A percentile compares a stretch with the other conserved stretches of the same genome.
phyloP scores from a whole-genome alignment of 192 early-diverging fungal genomes.

The Umbelopsis isabellina region DNA sequence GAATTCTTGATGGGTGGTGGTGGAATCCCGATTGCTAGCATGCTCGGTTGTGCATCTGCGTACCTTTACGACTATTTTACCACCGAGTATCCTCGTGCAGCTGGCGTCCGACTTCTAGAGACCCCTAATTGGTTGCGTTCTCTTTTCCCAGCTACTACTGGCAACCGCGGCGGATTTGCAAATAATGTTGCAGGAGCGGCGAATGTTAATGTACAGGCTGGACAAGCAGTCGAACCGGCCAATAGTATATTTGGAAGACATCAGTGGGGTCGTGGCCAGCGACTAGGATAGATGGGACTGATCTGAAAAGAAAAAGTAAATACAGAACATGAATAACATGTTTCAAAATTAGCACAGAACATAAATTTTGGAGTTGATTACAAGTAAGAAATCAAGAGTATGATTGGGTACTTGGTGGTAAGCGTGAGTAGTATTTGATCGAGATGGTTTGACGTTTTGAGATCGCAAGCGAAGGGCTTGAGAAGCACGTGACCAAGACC shows the following conservation, averaged over 20 bases:
- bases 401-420: too few relatives aligned
- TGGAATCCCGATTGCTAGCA: slow-evolving; percentile 48
- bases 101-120: slow-evolving; percentile 63
- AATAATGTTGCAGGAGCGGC: background rate
- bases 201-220: background rate
- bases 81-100: slow-evolving; percentile 64
- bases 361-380: too few relatives aligned
- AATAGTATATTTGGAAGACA: slow-evolving; percentile 28
- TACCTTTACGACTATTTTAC: slow-evolving; percentile 79
- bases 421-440: too few relatives aligned
- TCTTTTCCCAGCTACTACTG: slow-evolving; percentile 44
- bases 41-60: slow-evolving; percentile 70
- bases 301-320: background rate
- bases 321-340: too few relatives aligned
- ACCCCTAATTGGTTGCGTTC: slow-evolving; percentile 67
- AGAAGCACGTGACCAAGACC: slow-evolving; percentile 1
- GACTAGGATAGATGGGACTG: background rate
- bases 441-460: too few relatives aligned
- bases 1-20: slow-evolving; percentile 53
- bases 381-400: too few relatives aligned
- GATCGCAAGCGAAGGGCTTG: too few relatives aligned
- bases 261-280: slow-evolving; percentile 31
- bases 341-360: too few relatives aligned
- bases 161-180: slow-evolving; percentile 32
- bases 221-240: background rate